Conservation (phyloP, 306 rosid genomes). For the Crataegus laevigata region DNA sequence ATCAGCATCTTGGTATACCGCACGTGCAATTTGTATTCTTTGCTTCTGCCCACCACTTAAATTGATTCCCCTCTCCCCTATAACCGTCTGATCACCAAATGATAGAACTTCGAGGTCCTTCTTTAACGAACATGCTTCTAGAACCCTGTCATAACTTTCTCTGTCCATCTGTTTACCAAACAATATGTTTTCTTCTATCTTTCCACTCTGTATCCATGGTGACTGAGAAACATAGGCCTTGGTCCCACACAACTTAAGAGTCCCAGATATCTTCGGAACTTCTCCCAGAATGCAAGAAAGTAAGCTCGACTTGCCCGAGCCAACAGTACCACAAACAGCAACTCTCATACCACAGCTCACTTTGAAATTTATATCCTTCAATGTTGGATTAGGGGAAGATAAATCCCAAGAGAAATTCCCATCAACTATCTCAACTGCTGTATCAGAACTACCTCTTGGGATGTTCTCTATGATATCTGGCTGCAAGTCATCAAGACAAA, state of each 20-base stretch:
- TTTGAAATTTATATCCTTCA: conserved; percentile 47
- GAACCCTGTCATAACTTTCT: conserved; percentile 58
- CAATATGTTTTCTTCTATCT: conserved; percentile 64
- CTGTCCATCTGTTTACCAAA: conserved; percentile 70
- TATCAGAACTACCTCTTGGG: conserved; percentile 55
- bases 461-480: conserved; percentile 49
- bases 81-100: conserved; percentile 73
- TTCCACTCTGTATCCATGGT: conserved; percentile 90
- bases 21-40: conserved; percentile 79
- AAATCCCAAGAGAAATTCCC: conserved; percentile 85
- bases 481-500: conserved; percentile 61
- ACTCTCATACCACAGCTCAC: conserved; percentile 56
- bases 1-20: conserved; percentile 75
- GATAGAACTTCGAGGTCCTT: conserved; percentile 69
- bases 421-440: conserved; percentile 46
- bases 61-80: conserved; percentile 85
- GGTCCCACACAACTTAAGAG: conserved; percentile 56
- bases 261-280: conserved; percentile 69
- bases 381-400: conserved; percentile 35
- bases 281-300: conserved; percentile 76
- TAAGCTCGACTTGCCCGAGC: conserved; percentile 89
- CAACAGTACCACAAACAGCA: conserved; percentile 87
- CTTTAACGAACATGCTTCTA: conserved; percentile 66
- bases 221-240: conserved; percentile 89
- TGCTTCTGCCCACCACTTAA: conserved; percentile 91